Evolutionary conservation across 2,329 filamentous ascomycete genomes (phyloP), one percentile per base, ranked within the genome.

Genomic region (Conoideocrella luteorostrata): DNA sequence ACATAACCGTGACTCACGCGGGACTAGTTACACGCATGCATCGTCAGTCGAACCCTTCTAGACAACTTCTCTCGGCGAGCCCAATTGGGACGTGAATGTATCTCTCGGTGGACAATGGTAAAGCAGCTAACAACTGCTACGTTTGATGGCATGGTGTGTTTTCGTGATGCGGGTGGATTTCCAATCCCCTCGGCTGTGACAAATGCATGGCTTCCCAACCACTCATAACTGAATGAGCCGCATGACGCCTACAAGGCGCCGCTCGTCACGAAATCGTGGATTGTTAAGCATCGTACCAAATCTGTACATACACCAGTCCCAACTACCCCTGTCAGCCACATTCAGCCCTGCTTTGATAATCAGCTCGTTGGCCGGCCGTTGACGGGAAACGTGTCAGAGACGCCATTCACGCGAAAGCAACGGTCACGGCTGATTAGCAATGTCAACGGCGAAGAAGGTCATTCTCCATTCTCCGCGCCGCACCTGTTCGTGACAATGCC

Each of bases 271-370:
- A 13, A 29, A 7, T 29, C 26, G 2, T 23, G 18, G 15, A 39
- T 39, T 39, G 36, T 39, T 39, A 39, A 39, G 36, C 36, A 39
- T 39, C 15, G 21, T 39, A 39, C 13, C 36, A n/a, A n/a, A n/a
- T n/a, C n/a, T 13, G 21, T 7, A 20, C 15, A 17, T 33, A 33
- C 30, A 7, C 30, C 30, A 33, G n/a, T 15, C 30, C 30, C 30
- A 10, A 17, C n/a, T n/a, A 7, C n/a, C 30, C 30, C n/a, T 33
- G 30, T 15, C 30, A 15, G 30, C 30, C 30, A 33, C n/a, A 6
- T 15, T 33, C 30, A 33, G 30, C 30, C 30, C 30, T 29, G 26
- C 26, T 29, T 29, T 29, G 26, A 29, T 29, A 29, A 29, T 29
- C 26, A 7, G 26, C 9, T 13, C 26, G 13, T 29, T 29, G n/a